Evolutionary conservation across 1,139 yeast species (phyloP).

Genomic region (Meyerozyma guilliermondii): DNA sequence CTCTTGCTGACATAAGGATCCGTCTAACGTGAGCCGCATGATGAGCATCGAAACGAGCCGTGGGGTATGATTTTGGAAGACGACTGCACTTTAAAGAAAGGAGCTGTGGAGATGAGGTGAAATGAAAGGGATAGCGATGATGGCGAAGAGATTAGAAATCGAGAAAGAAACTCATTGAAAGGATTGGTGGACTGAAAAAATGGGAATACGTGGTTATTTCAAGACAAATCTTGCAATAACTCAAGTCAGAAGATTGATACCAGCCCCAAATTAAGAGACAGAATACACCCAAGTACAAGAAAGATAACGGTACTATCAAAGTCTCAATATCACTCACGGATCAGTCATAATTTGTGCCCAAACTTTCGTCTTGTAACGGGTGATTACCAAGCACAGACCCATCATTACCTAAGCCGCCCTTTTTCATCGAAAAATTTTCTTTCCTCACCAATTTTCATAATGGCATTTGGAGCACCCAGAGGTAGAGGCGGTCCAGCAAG

Average conservation of each 20-base stretch:
- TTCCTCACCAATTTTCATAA: constrained; percentile 8
- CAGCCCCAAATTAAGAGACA: constrained; percentile 8
- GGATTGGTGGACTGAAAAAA: not conserved
- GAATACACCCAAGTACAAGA: too few relatives aligned
- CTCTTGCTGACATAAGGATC: not conserved
- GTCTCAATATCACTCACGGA: too few relatives aligned
- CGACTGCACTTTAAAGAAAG: not conserved
- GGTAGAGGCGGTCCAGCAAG: constrained; percentile 21
- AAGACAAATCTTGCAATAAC: not conserved
- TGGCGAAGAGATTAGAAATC: not conserved
- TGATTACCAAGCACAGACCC: not conserved
- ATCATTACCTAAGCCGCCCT: not conserved
- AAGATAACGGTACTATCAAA: too few relatives aligned
- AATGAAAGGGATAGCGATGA: constrained; percentile 3
- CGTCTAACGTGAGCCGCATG: constrained; percentile 27
- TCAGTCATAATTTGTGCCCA: too few relatives aligned
- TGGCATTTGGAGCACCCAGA: constrained; percentile 33
- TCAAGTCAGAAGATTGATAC: constrained; percentile 1
- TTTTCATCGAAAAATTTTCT: not conserved
- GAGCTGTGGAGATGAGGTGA: constrained; percentile 1
- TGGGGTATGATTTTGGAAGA: not conserved
- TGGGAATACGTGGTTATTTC: not conserved
- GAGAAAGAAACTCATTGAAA: not conserved
- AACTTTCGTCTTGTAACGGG: not conserved
- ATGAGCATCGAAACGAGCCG: constrained; percentile 23